These are phyloP conservation scores for Apiotrichum sp. DNA, from an alignment of 1,284 basidiomycete species.

Conservation along the genomic window DNA sequence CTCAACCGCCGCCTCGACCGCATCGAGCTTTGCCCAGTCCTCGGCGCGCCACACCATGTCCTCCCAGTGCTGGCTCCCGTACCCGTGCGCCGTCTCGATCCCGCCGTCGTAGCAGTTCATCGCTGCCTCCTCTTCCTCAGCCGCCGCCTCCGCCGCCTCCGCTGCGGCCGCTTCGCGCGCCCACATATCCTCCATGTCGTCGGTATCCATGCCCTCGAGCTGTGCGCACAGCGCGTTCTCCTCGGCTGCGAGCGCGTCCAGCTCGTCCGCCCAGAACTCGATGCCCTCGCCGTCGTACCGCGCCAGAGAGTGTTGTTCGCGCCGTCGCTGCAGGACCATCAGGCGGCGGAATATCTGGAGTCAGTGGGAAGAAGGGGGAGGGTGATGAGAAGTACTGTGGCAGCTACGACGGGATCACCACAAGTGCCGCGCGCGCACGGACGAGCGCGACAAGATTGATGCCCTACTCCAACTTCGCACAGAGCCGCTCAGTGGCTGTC, in stretches of 20 bases:
- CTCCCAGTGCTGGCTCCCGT: neutral
- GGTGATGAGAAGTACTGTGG: no score
- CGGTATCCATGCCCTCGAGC: slow-evolving; percentile 7
- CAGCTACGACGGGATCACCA: no score
- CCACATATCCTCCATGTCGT: slow-evolving; percentile 18
- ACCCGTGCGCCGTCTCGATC: slow-evolving; percentile 12
- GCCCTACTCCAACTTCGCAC: no score
- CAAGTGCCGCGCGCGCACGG: no score
- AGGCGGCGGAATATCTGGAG: slow-evolving; percentile 38
- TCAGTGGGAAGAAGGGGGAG: neutral
- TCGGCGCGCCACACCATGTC: slow-evolving; percentile 1
- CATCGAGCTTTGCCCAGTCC: slow-evolving; percentile 10
- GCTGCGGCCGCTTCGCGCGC: slow-evolving; percentile 29
- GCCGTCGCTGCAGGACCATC: slow-evolving; percentile 32
- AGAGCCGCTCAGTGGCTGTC: no score
- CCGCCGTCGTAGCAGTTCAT: slow-evolving; percentile 15
- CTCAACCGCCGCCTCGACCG: slow-evolving; percentile 3
- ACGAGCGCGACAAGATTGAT: no score
- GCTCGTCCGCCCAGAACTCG: slow-evolving; percentile 39
- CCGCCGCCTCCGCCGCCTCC: slow-evolving; percentile 17
- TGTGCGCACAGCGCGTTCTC: slow-evolving; percentile 9
- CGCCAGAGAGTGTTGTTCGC: slow-evolving; percentile 28
- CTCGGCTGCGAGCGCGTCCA: slow-evolving; percentile 17
- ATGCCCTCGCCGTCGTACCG: slow-evolving; percentile 32
- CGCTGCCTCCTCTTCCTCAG: slow-evolving; percentile 26